These are phyloP conservation scores for Clitoria ternatea DNA, from an alignment of 306 rosid genomes.

Conservation along the genomic window DNA sequence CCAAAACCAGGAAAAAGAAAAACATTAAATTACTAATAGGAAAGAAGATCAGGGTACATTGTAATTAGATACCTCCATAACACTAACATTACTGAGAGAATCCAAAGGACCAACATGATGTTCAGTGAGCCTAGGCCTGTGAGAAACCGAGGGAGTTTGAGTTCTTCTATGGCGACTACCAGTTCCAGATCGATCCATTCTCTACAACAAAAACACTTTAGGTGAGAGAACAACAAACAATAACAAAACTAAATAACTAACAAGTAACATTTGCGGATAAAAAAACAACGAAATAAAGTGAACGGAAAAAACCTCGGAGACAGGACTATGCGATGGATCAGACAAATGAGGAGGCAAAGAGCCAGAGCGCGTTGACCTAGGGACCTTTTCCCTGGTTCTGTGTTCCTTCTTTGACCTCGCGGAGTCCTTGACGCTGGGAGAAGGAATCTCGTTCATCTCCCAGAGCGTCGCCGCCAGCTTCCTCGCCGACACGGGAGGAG, in stretches of 20 bases:
- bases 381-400: constrained; percentile 57
- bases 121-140: constrained; percentile 55
- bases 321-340: constrained; percentile 97
- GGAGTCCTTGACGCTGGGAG: constrained; percentile 59
- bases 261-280: no score
- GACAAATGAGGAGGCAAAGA: constrained; percentile 95
- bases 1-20: background rate
- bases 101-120: constrained; percentile 59
- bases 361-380: constrained; percentile 74
- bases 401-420: constrained; percentile 56
- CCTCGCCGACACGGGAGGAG: constrained; percentile 85
- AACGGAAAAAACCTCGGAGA: constrained; percentile 67
- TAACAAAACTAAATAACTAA: no score
- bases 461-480: constrained; percentile 96
- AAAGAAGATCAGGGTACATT: no score
- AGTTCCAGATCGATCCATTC: constrained; percentile 88
- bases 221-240: background rate
- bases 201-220: constrained; percentile 38
- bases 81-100: constrained; percentile 73
- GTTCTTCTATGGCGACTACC: constrained; percentile 78
- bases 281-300: background rate
- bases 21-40: background rate
- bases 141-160: constrained; percentile 65
- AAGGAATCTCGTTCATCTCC: constrained; percentile 99
- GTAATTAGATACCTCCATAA: constrained; percentile 79